Percentiles rank a stretch among this genome's conserved stretches.
phyloP scores from a whole-genome alignment of 2,329 filamentous ascomycete species.

The Plenodomus lindquistii region DNA sequence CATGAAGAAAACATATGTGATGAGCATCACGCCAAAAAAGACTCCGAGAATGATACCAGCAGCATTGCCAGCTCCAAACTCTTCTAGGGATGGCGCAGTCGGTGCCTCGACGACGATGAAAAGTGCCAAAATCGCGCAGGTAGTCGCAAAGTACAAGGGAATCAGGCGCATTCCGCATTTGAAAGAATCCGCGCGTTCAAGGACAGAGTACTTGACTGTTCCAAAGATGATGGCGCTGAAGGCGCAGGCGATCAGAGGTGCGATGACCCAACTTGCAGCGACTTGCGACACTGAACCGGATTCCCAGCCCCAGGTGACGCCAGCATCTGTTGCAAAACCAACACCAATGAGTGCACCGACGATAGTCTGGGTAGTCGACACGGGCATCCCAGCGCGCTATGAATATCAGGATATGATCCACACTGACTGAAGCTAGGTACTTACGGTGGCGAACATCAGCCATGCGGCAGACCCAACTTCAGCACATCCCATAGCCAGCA shows the following conservation, averaged over 20 bases:
- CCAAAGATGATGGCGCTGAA: slow-evolving; percentile 57
- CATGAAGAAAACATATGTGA: slow-evolving; percentile 34
- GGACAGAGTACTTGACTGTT: slow-evolving; percentile 55
- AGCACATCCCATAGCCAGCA: slow-evolving; percentile 63
- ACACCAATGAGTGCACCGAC: slow-evolving; percentile 64
- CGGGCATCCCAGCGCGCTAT: slow-evolving; percentile 55
- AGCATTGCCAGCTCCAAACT: slow-evolving; percentile 36
- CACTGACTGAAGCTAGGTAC: background rate
- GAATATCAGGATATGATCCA: slow-evolving; percentile 9
- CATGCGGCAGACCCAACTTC: slow-evolving; percentile 58
- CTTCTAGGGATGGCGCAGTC: slow-evolving; percentile 31
- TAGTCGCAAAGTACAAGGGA: slow-evolving; percentile 55
- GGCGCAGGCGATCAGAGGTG: slow-evolving; percentile 52
- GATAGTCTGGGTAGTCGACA: slow-evolving; percentile 65
- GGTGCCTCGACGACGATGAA: slow-evolving; percentile 61
- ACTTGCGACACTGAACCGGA: slow-evolving; percentile 33
- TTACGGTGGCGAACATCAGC: slow-evolving; percentile 59
- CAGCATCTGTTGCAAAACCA: slow-evolving; percentile 53
- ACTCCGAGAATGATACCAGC: slow-evolving; percentile 32
- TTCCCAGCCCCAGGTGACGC: slow-evolving; percentile 31
- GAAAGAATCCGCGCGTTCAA: slow-evolving; percentile 54
- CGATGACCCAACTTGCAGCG: slow-evolving; percentile 55
- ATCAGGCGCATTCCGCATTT: slow-evolving; percentile 55
- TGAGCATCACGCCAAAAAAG: slow-evolving; percentile 24
- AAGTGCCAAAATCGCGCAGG: slow-evolving; percentile 56